A percentile compares a stretch with the other conserved stretches of the same genome.
phyloP scores from a whole-genome alignment of 1,284 basidiomycete species.

The Ceratobasidium sp. region DNA sequence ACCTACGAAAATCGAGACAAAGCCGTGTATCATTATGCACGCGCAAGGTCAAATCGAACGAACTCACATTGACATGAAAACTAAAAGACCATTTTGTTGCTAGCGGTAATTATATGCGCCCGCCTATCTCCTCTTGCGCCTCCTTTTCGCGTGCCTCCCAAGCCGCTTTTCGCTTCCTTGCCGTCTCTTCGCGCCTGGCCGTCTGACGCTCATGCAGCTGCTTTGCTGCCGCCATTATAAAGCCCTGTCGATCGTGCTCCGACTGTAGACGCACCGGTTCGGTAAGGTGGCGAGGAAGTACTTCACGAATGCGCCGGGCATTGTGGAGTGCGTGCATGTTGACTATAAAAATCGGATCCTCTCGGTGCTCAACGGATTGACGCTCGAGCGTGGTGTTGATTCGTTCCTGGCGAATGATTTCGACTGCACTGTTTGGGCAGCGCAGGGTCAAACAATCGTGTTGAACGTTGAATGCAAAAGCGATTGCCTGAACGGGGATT shows the following conservation, averaged over 20 bases:
- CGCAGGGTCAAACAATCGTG: constrained; percentile 50
- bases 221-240: neutral
- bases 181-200: neutral
- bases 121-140: neutral
- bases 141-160: neutral
- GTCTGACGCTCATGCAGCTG: neutral
- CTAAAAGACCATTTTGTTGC: no score
- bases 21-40: no score
- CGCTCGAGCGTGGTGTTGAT: constrained; percentile 51
- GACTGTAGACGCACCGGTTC: constrained; percentile 53
- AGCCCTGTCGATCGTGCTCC: neutral
- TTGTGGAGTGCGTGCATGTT: constrained; percentile 59
- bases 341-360: constrained; percentile 53
- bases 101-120: no score
- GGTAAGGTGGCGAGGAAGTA: constrained; percentile 62
- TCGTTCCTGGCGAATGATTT: constrained; percentile 54
- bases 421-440: constrained; percentile 51
- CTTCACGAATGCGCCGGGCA: constrained; percentile 54
- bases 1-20: no score
- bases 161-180: neutral
- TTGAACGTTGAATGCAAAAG: constrained; percentile 52
- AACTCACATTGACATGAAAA: no score
- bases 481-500: constrained; percentile 44
- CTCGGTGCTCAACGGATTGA: constrained; percentile 52
- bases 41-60: no score